phyloP scores from a whole-genome alignment of 768 basidiomycete species.

The Termitomyces sp. region DNA sequence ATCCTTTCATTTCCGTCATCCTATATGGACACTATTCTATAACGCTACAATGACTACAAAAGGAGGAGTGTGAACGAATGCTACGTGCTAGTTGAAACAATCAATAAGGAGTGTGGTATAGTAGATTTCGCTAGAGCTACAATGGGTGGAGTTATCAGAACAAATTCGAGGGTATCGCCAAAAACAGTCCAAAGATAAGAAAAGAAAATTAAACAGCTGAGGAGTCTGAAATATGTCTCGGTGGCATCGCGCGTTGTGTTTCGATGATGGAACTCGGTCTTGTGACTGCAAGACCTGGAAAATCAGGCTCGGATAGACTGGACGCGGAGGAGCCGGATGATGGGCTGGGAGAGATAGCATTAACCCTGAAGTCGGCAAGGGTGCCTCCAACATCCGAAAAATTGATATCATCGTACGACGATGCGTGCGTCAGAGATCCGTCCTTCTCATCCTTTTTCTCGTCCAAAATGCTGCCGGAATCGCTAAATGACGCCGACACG shows the following conservation, averaged over 20 bases:
- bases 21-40: background rate
- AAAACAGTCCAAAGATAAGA: background rate
- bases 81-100: background rate
- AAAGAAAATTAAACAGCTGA: slow-evolving; percentile 3
- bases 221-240: slow-evolving; percentile 8
- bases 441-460: slow-evolving; percentile 26
- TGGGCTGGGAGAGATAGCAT: slow-evolving; percentile 24
- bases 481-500: slow-evolving; percentile 32
- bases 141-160: slow-evolving; percentile 1
- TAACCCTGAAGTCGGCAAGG: slow-evolving; percentile 28
- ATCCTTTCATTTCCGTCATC: slow-evolving; percentile 2
- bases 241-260: slow-evolving; percentile 7
- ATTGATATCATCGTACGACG: slow-evolving; percentile 29
- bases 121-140: slow-evolving; percentile 14
- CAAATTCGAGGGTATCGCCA: slow-evolving; percentile 2
- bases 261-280: slow-evolving; percentile 24
- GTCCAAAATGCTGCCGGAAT: slow-evolving; percentile 29
- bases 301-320: slow-evolving; percentile 15
- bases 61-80: background rate
- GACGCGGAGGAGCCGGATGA: slow-evolving; percentile 32
- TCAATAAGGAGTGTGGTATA: slow-evolving; percentile 10
- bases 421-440: slow-evolving; percentile 21
- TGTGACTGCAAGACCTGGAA: slow-evolving; percentile 15
- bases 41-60: slow-evolving; percentile 11
- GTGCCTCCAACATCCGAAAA: slow-evolving; percentile 33